Evolutionary conservation across 306 rosid species (phyloP).

Genomic region (Sicyos baderoa): DNA sequence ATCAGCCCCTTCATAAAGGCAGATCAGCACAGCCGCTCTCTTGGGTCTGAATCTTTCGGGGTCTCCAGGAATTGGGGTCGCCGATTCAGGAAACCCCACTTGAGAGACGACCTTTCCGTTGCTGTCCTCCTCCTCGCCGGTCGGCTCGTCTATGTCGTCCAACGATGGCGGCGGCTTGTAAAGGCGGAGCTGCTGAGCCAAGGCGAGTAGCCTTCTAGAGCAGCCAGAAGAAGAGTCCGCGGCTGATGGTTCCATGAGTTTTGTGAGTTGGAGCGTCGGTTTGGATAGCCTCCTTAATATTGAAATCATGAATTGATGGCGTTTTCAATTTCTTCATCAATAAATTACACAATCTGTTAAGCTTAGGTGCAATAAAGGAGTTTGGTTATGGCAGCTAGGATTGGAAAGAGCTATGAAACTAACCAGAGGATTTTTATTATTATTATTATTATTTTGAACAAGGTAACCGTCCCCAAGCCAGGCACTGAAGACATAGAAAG

Average conservation of each 20-base stretch:
- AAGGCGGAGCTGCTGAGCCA: constrained; percentile 78
- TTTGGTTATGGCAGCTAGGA: too few relatives aligned
- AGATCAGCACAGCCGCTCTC: constrained; percentile 84
- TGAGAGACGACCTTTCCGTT: constrained; percentile 65
- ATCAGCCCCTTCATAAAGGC: constrained; percentile 71
- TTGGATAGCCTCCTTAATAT: constrained; percentile 36
- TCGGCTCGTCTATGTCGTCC: constrained; percentile 50
- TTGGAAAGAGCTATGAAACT: too few relatives aligned
- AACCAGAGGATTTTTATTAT: too few relatives aligned
- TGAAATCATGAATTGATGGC: constrained; percentile 41
- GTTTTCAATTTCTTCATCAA: not conserved
- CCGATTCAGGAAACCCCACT: constrained; percentile 74
- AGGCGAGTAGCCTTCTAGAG: constrained; percentile 34
- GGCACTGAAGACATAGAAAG: too few relatives aligned
- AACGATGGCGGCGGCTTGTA: constrained; percentile 56
- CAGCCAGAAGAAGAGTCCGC: constrained; percentile 13
- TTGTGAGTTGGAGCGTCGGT: constrained; percentile 25
- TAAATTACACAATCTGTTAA: not conserved
- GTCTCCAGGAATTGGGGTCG: constrained; percentile 40
- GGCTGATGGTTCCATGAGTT: constrained; percentile 38
- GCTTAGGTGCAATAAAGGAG: too few relatives aligned
- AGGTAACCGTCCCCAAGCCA: too few relatives aligned
- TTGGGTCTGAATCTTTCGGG: constrained; percentile 50
- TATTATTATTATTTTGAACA: too few relatives aligned
- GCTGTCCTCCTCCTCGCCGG: constrained; percentile 56